These are phyloP conservation scores for Curvularia sp. DNA, from an alignment of 2,329 filamentous ascomycete genomes.

Conservation along the genomic window DNA sequence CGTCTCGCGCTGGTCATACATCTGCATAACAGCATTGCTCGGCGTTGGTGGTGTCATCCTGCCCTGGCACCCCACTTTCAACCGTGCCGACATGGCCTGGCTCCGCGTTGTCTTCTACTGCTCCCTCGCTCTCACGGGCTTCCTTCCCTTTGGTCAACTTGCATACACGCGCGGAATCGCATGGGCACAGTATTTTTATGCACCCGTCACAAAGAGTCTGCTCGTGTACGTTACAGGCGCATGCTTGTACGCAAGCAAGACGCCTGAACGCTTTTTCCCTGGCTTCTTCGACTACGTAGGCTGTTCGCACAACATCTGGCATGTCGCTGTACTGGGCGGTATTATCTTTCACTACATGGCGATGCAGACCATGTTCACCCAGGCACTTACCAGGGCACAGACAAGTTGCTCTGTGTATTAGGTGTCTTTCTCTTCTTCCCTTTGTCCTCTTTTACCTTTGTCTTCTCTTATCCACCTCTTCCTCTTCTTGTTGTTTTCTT, in stretches of 20 bases:
- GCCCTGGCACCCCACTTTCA: constrained; percentile 96
- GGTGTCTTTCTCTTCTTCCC: background rate
- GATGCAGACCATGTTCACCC: constrained; percentile 92
- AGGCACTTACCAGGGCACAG: constrained; percentile 52
- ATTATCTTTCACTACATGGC: constrained; percentile 97
- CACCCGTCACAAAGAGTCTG: constrained; percentile 83
- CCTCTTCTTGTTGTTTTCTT: background rate
- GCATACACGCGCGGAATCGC: constrained; percentile 76
- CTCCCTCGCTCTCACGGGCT: constrained; percentile 84
- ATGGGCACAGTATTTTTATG: constrained; percentile 90
- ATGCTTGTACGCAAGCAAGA: constrained; percentile 85
- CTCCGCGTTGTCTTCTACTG: constrained; percentile 90
- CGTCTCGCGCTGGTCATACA: constrained; percentile 83
- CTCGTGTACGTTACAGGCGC: constrained; percentile 86
- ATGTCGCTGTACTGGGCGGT: constrained; percentile 89
- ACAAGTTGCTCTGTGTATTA: constrained; percentile 46
- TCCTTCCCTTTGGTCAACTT: constrained; percentile 86
- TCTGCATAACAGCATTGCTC: constrained; percentile 78
- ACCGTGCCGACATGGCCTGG: constrained; percentile 91
- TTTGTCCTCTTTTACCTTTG: background rate
- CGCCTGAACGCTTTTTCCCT: constrained; percentile 91
- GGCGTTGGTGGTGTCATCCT: constrained; percentile 88
- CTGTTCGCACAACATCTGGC: constrained; percentile 97
- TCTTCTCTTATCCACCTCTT: background rate
- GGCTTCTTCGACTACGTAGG: constrained; percentile 95